Conservation (phyloP, 148 eudicot genomes). For the Rhododendron kiyosumense region DNA sequence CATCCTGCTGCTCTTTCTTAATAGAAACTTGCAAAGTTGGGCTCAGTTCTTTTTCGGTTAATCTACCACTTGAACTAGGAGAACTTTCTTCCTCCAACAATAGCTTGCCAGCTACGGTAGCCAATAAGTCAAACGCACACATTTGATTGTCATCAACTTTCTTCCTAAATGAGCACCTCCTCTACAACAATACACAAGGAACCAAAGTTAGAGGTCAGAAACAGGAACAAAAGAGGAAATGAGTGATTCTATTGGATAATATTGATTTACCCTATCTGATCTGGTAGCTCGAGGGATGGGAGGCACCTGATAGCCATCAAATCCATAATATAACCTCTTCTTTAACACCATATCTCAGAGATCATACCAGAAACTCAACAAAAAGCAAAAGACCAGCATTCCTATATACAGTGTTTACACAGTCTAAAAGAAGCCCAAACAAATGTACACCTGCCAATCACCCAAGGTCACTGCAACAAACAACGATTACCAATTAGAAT, state of each 20-base stretch:
- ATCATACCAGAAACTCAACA: conserved; percentile 45
- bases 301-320: conserved; percentile 74
- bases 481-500: background rate
- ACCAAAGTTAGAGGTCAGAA: background rate
- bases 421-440: conserved; percentile 8
- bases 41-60: conserved; percentile 19
- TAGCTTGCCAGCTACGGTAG: conserved; percentile 80
- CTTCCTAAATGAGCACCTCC: conserved; percentile 54
- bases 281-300: conserved; percentile 70
- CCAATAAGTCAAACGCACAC: conserved; percentile 84
- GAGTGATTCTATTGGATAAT: no score
- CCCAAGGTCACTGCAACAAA: background rate
- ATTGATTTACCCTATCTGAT: conserved; percentile 89
- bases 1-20: conserved; percentile 27
- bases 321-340: conserved; percentile 73
- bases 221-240: no score
- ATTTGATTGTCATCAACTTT: conserved; percentile 40
- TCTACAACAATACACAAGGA: background rate
- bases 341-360: conserved; percentile 71
- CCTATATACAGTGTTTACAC: background rate
- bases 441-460: conserved; percentile 3
- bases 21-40: conserved; percentile 25
- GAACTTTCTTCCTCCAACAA: conserved; percentile 54
- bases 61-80: conserved; percentile 14
- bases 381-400: conserved; percentile 9